Base-by-base conservation (phyloP, 306 rosid genomes). In the Trifolium repens region DNA sequence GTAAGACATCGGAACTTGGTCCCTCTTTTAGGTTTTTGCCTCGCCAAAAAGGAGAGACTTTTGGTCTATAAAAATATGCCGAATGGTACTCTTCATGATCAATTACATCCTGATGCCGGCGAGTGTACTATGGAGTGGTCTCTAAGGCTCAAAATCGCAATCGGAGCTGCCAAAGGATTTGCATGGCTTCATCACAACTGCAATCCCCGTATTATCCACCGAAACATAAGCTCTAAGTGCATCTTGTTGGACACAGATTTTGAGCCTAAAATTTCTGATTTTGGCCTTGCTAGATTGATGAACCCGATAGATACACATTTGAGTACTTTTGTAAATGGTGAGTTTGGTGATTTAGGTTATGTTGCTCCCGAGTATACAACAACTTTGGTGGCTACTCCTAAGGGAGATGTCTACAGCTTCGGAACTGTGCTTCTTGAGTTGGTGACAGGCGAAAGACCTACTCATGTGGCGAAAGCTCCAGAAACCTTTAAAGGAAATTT, bases 261-360 rank as follows among this genome's bases (percentile, higher is more conserved):
- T 40, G 97, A 91, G 89, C 92, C 97, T 8, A 91, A 82, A 72
- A 91, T 94, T 55, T 94, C 98, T 9, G 98, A 91, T 84, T 94
- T 94, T 67, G 98, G 98, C 76, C 97, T 94, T 9, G 98, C 98
- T 46, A 84, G 98, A 85, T 87, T 93, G 82, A 93, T 93, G 98
- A 88, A 89, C 78, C 98, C 96, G 13, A 72, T 93, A 49, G 98
- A 93, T 60, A 93, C 98, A 8, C 98, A 94, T 81, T 79, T 94
- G 87, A 94, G 98, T 87, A 94, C 98, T 68, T 94, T 94, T 82
- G 97, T 94, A 75, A 91, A 94, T 74, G 98, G 98, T 14, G 98
- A 94, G 75, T 94, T 94, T 62, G 98, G 98, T 4, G 98, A 94
- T 81, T 76, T 89, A 14, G 98, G 98, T 54, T 94, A 94, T 75